Conservation (phyloP, 495 filamentous ascomycete species). For the Amorphotheca resinae region DNA sequence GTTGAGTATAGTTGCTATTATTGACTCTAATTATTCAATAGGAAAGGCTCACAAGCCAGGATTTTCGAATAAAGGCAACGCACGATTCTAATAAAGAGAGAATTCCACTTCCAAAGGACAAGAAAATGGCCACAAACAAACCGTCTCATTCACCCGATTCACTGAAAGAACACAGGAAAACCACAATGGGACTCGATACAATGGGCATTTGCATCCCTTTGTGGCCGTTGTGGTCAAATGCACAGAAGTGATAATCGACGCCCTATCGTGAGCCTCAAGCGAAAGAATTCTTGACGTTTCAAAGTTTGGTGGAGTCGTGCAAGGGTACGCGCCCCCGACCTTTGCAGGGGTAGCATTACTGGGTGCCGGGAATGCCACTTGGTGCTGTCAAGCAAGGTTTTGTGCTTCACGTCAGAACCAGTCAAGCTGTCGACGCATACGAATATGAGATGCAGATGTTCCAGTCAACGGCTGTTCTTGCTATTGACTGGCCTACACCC, state of each 20-base stretch:
- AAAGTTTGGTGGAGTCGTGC: slow-evolving; percentile 8
- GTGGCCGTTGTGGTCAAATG: slow-evolving; percentile 1
- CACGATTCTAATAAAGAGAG: slow-evolving; percentile 3
- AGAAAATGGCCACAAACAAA: not conserved
- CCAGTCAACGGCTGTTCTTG: slow-evolving; percentile 1
- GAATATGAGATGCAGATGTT: slow-evolving; percentile 21
- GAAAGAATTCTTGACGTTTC: slow-evolving; percentile 8
- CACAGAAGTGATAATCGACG: slow-evolving; percentile 10
- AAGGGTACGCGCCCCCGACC: no score
- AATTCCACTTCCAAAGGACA: slow-evolving; percentile 3
- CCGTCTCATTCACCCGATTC: slow-evolving; percentile 11
- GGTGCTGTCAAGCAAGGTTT: slow-evolving; percentile 4
- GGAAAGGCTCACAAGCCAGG: not conserved
- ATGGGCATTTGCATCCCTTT: slow-evolving; percentile 1
- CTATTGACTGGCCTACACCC: slow-evolving; percentile 9
- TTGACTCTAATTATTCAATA: slow-evolving; percentile 9
- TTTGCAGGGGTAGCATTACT: no score
- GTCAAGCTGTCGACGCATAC: slow-evolving; percentile 10
- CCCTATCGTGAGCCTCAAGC: slow-evolving; percentile 15
- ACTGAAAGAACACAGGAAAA: slow-evolving; percentile 9
- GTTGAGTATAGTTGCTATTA: slow-evolving; percentile 2
- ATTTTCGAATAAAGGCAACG: slow-evolving; percentile 8
- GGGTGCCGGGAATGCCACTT: no score
- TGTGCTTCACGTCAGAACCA: slow-evolving; percentile 15
- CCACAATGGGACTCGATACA: slow-evolving; percentile 4